Evolutionary conservation across 2,329 filamentous ascomycete species (phyloP).

Genomic region (Aspergillaceae sp.): DNA sequence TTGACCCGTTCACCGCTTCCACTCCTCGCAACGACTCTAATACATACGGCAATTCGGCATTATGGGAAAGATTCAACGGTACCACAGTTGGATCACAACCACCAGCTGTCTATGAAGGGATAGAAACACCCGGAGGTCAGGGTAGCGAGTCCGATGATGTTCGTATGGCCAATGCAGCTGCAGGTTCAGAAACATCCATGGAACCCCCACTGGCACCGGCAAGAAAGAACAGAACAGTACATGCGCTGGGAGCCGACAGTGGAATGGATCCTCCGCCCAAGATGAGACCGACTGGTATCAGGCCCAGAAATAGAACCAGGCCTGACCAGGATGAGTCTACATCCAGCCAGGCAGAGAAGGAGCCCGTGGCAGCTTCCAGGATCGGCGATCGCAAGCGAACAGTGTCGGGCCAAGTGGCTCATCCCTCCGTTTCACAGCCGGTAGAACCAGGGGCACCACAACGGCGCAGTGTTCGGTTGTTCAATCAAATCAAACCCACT

Average conservation of each 20-base stretch:
- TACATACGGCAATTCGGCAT: constrained; percentile 33
- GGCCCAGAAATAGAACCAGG: constrained; percentile 34
- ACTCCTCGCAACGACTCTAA: constrained; percentile 26
- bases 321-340: constrained; percentile 32
- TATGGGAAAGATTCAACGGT: constrained; percentile 43
- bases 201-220: constrained; percentile 38
- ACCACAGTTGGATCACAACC: constrained; percentile 29
- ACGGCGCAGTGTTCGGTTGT: constrained; percentile 64
- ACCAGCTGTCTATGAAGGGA: constrained; percentile 42
- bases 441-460: constrained; percentile 57
- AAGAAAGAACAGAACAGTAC: constrained; percentile 47
- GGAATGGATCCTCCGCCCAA: constrained; percentile 53
- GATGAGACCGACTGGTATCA: constrained; percentile 48
- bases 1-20: constrained; percentile 37
- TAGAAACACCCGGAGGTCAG: constrained; percentile 55
- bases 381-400: constrained; percentile 72
- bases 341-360: constrained; percentile 23
- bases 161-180: constrained; percentile 24
- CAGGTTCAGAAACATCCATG: constrained; percentile 25
- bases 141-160: constrained; percentile 36
- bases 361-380: constrained; percentile 23
- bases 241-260: constrained; percentile 44
- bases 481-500: constrained; percentile 60
- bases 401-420: constrained; percentile 66
- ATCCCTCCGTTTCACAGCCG: constrained; percentile 46